phyloP scores from a whole-genome alignment of 2,329 filamentous ascomycete species.

The Xylariales sp. region DNA sequence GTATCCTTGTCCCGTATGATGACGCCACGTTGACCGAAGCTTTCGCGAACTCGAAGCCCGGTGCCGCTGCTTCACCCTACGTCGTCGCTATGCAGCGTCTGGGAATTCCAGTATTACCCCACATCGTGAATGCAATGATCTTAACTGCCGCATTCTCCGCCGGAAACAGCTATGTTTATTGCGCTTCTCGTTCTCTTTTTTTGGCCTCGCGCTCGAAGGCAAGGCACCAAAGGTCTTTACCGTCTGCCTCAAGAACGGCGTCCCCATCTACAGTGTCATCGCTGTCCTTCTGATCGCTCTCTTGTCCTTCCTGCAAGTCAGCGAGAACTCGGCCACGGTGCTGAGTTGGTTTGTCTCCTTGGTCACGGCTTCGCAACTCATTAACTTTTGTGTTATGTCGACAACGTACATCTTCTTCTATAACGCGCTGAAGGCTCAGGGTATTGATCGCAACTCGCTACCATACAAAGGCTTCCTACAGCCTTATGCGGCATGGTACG shows the following conservation, averaged over 20 bases:
- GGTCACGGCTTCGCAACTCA: conserved; percentile 68
- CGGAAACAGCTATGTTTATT: conserved; percentile 65
- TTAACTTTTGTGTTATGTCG: conserved; percentile 67
- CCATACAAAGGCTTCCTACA: conserved; percentile 66
- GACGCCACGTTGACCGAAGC: conserved; percentile 57
- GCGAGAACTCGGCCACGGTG: conserved; percentile 59
- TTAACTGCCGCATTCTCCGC: conserved; percentile 63
- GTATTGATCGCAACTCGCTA: conserved; percentile 60
- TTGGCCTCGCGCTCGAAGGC: conserved; percentile 63
- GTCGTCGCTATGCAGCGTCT: conserved; percentile 66
- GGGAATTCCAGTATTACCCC: conserved; percentile 57
- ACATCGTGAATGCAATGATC: conserved; percentile 70
- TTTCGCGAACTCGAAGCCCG: conserved; percentile 53
- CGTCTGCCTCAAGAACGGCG: conserved; percentile 57
- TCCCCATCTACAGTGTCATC: conserved; percentile 69
- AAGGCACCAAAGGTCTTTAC: conserved; percentile 59
- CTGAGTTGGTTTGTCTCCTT: conserved; percentile 67
- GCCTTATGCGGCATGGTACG: conserved; percentile 68
- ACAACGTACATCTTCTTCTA: conserved; percentile 69
- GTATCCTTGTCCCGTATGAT: conserved; percentile 67
- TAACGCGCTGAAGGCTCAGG: conserved; percentile 64
- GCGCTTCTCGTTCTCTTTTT: conserved; percentile 63
- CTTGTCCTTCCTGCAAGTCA: conserved; percentile 70
- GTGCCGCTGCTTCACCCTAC: conserved; percentile 65
- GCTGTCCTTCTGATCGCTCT: conserved; percentile 64